These are phyloP conservation scores for Fusarium xyrophilum DNA, from an alignment of 2,329 filamentous ascomycete genomes.

Conservation along the genomic window DNA sequence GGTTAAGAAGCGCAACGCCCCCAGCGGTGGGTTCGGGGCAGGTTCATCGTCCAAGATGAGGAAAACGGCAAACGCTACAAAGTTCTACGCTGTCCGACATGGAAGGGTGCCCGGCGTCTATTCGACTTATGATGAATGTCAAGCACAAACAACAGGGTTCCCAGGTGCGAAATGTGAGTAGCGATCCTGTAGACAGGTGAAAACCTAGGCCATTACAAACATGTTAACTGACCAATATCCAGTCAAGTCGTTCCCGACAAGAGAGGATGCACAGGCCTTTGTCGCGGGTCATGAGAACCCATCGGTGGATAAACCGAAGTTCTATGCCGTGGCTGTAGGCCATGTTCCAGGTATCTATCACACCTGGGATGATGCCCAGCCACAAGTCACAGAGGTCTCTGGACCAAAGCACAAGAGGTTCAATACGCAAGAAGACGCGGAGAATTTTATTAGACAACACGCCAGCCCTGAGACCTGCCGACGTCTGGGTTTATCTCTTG, in stretches of 20 bases:
- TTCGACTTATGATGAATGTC: slow-evolving; percentile 65
- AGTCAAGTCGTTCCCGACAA: slow-evolving; percentile 82
- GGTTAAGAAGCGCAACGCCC: slow-evolving; percentile 44
- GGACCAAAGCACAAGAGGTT: slow-evolving; percentile 76
- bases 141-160: slow-evolving; percentile 66
- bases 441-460: slow-evolving; percentile 71
- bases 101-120: slow-evolving; percentile 69
- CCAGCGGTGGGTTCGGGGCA: slow-evolving; percentile 19
- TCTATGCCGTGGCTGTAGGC: slow-evolving; percentile 69
- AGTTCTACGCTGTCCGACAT: slow-evolving; percentile 68
- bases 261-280: slow-evolving; percentile 80
- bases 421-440: slow-evolving; percentile 71
- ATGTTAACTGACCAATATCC: slow-evolving; percentile 15
- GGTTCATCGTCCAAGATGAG: slow-evolving; percentile 52
- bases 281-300: slow-evolving; percentile 63
- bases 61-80: slow-evolving; percentile 57
- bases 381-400: slow-evolving; percentile 76
- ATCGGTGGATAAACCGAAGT: slow-evolving; percentile 53
- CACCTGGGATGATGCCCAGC: slow-evolving; percentile 72
- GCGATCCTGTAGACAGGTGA: background rate
- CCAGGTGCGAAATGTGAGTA: slow-evolving; percentile 72
- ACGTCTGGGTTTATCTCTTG: slow-evolving; percentile 46
- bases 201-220: background rate
- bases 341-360: slow-evolving; percentile 64
- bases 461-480: slow-evolving; percentile 55